Evolutionary conservation across 352 stramenopile genomes (phyloP), one percentile per base, ranked within the genome.

Genomic region (Thalassiosira hispida): DNA sequence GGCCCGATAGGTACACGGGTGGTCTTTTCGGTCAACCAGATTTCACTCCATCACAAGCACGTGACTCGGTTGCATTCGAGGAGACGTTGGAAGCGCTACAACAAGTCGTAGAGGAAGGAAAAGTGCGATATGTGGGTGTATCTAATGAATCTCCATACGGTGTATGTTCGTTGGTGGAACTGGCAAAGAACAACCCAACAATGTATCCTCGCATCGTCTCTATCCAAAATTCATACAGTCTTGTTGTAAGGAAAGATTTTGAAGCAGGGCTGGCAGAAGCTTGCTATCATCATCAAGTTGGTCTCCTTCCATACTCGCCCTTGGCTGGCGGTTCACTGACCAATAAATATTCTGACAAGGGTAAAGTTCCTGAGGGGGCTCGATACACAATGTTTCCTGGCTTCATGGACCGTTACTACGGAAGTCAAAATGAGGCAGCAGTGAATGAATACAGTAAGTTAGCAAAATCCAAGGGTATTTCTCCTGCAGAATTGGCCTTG

Each of bases 101-200:
- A 62, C 73, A 95, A 29, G 64, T 96, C 0, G 74, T 96, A 18
- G 74, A 92, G 27, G 76, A 68, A 20, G 93, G 92, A 23, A 97
- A 96, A 72, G 88, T 95, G 16, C 55, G 86, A 53, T 91, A 94
- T 63, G 70, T 95, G 42, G 89, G 91, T 49, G 78, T 95, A 0
- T 90, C 79, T 8, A 93, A 94, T 55, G 87, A 94, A 84, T 95
- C 90, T 18, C 91, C 94, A 16, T 96, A 88, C 62, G 93, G 94
- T 25, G 91, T 97, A 3, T 93, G 83, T 51, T 81, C 83, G 3
- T 91, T 95, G 77, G 82, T 86, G 1, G 67, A 94, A 53, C 49
- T 94, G 18, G 84, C 87, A 0, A 85, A 83, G 11, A 33, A 79
- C 11, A 72, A 78, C 49, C 81, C 79, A 0, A 80, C 86, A 0